Conservation (phyloP, 225 moss, liverwort and hornwort genomes). For the Polytrichum commune region DNA sequence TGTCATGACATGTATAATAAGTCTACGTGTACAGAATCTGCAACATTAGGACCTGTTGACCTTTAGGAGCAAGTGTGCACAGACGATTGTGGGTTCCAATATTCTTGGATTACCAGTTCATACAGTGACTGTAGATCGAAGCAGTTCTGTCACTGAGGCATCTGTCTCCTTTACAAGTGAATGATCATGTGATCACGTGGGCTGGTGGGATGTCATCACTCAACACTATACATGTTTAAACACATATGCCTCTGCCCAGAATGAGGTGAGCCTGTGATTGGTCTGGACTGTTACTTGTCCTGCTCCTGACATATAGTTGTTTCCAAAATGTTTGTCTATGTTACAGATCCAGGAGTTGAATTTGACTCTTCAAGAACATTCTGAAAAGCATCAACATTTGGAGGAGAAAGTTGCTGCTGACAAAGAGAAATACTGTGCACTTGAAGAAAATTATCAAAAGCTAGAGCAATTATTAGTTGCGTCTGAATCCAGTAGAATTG, state of each 20-base stretch:
- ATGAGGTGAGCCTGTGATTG: too few relatives aligned
- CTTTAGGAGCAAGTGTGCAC: not conserved
- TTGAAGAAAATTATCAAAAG: constrained; percentile 25
- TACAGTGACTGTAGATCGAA: too few relatives aligned
- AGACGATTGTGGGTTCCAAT: not conserved
- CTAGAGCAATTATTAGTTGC: constrained; percentile 19
- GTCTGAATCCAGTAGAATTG: constrained; percentile 27
- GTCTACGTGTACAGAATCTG: too few relatives aligned
- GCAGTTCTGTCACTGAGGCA: too few relatives aligned
- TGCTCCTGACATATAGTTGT: not conserved
- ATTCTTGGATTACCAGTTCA: not conserved
- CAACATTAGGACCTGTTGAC: too few relatives aligned
- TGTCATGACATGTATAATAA: too few relatives aligned
- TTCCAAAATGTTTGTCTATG: constrained; percentile 2
- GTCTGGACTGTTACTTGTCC: not conserved
- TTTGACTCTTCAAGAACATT: constrained; percentile 26
- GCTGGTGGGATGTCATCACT: too few relatives aligned
- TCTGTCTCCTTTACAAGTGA: too few relatives aligned
- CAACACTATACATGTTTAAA: too few relatives aligned
- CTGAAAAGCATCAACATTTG: constrained; percentile 27
- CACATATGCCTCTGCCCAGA: too few relatives aligned
- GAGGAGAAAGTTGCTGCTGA: constrained; percentile 27
- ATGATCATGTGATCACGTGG: too few relatives aligned
- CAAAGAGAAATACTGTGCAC: constrained; percentile 26
- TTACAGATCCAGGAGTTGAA: constrained; percentile 39